Evolutionary conservation across 208 protist genomes (phyloP), one percentile per base, ranked within the genome.

Genomic region (Herpetomonas samuelpessoai): DNA sequence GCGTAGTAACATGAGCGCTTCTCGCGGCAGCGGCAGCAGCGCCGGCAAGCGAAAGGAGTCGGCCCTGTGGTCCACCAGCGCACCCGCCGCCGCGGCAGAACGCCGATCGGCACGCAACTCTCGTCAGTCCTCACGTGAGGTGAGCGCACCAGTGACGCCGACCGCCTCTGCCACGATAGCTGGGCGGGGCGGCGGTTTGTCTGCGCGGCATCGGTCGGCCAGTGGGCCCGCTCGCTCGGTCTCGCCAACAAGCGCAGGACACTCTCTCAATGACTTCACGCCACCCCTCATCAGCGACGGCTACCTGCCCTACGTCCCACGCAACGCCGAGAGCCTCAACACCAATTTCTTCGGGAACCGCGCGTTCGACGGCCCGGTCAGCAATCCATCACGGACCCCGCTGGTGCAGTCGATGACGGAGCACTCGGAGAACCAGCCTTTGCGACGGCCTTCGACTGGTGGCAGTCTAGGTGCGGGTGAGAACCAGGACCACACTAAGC

Each of bases 261-360:
- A 19, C 24, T 3, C 6, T 4, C 49, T 55, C 9, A 10, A n/a
- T n/a, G 57, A 48, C 57, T 71, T 71, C 24, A 50, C 44, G 14
- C 58, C 66, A 3, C n/a, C 52, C 3, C 12, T 50, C 4, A 68
- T 30, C 3, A 55, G 55, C 14, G 61, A 60, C 12, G 57, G 59
- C 4, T 41, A 49, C 29, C 62, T 71, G 14, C 76, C 80, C 0
- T 86, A 81, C 72, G 74, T 41, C 16, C 80, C 80, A 7, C 71
- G 80, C 19, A 72, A 86, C 30, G 76, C 79, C 21, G 48, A 25
- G n/a, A 48, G 61, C n/a, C 59, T 86, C 38, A 76, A 75, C 62
- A 67, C 58, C 45, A 78, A 62, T 57, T 66, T 71, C 64, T 86
- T 86, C 46, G 68, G 65, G 47, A 86, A 86, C 39, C 79, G 79